Evolutionary conservation across 257 asterid species (phyloP).

Genomic region (Datura wrightii): DNA sequence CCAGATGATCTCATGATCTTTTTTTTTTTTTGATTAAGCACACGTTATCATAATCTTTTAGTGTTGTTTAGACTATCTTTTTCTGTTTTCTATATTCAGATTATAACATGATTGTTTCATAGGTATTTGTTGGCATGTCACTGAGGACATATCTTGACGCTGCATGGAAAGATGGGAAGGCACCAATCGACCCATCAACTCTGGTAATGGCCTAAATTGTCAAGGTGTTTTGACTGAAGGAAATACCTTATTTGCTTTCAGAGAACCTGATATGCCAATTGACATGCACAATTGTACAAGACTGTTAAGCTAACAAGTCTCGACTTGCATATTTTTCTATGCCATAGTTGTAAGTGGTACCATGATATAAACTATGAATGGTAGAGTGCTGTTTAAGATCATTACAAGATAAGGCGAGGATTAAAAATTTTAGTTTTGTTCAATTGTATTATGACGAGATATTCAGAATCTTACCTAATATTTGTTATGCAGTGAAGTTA

Average conservation of each 20-base stretch:
- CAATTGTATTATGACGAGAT: neutral
- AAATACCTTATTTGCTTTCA: neutral
- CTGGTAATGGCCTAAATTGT: conserved; percentile 64
- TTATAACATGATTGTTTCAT: conserved; percentile 34
- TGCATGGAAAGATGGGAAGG: conserved; percentile 99
- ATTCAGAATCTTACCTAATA: neutral
- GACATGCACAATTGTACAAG: conserved; percentile 18
- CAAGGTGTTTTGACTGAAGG: conserved; percentile 24
- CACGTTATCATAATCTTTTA: conserved; percentile 14
- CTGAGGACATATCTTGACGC: conserved; percentile 99
- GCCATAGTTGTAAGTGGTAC: neutral
- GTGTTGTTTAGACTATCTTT: conserved; percentile 18
- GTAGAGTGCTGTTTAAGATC: neutral
- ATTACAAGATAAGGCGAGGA: neutral
- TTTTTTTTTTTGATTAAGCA: too few relatives aligned
- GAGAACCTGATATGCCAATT: neutral
- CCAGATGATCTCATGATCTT: neutral
- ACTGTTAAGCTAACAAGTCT: conserved; percentile 12
- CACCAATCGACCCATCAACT: conserved; percentile 98
- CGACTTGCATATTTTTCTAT: conserved; percentile 10
- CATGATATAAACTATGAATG: conserved; percentile 11
- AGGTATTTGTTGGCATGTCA: conserved; percentile 99
- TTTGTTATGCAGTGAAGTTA: neutral
- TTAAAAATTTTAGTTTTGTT: neutral
- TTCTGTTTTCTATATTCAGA: conserved; percentile 13